These are phyloP conservation scores for Phytophthora macrochlamydospora DNA, from an alignment of 352 stramenopile species.

Conservation along the genomic window DNA sequence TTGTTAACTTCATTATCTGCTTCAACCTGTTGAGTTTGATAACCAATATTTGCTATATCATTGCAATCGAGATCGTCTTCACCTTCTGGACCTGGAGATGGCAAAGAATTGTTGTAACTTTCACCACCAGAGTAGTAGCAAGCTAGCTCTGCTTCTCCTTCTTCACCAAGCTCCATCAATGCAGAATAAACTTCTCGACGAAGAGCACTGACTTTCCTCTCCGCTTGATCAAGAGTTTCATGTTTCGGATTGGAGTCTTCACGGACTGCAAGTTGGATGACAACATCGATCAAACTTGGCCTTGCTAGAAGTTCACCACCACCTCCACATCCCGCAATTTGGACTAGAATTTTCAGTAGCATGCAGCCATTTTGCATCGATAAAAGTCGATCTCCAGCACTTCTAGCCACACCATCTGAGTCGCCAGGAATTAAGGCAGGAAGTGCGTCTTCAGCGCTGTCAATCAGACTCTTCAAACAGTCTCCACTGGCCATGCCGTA, in stretches of 20 bases:
- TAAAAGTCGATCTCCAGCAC: background rate
- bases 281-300: slow-evolving; percentile 12
- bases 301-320: slow-evolving; percentile 22
- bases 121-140: slow-evolving; percentile 1
- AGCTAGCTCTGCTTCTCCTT: slow-evolving; percentile 32
- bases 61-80: slow-evolving; percentile 4
- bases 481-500: slow-evolving; percentile 9
- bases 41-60: background rate
- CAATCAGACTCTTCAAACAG: slow-evolving; percentile 5
- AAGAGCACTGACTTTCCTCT: slow-evolving; percentile 46
- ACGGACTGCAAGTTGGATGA: slow-evolving; percentile 15
- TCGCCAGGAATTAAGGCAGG: slow-evolving; percentile 6
- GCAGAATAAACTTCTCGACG: slow-evolving; percentile 54
- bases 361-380: slow-evolving; percentile 17
- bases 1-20: too few species aligned
- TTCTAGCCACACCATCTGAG: background rate
- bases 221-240: slow-evolving; percentile 37
- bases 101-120: background rate
- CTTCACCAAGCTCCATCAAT: slow-evolving; percentile 40
- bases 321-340: slow-evolving; percentile 15
- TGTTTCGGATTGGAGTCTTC: slow-evolving; percentile 34
- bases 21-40: background rate
- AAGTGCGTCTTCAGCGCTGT: slow-evolving; percentile 28
- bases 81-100: background rate
- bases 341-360: slow-evolving; percentile 29